Conservation (phyloP, 345 rosid genomes). For the Salix caprea region DNA sequence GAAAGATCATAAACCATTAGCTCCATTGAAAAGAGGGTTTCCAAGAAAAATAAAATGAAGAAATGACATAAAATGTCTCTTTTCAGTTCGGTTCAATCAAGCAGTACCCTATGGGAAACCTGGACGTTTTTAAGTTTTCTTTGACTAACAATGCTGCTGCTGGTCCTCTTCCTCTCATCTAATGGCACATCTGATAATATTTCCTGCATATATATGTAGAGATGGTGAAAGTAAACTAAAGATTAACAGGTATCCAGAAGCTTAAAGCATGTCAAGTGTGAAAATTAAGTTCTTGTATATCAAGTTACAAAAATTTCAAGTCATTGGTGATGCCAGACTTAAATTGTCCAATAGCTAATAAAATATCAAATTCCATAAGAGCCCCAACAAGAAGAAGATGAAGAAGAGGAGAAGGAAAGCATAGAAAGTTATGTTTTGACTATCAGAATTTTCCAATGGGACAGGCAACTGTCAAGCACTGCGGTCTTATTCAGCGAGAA, state of each 20-base stretch:
- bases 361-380: background rate
- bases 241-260: constrained; percentile 7
- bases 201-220: constrained; percentile 46
- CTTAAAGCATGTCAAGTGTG: background rate
- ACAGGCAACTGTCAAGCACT: background rate
- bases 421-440: background rate
- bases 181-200: constrained; percentile 85
- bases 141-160: constrained; percentile 32
- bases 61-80: background rate
- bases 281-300: background rate
- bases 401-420: background rate
- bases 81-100: constrained; percentile 2
- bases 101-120: constrained; percentile 66
- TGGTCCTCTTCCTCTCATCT: constrained; percentile 57
- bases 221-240: background rate
- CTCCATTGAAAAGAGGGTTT: constrained; percentile 4
- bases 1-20: constrained; percentile 12
- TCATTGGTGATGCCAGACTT: background rate
- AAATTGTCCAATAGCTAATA: background rate
- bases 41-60: background rate
- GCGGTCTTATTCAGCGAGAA: background rate
- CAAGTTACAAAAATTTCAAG: background rate
- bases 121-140: constrained; percentile 49
- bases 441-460: background rate
- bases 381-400: background rate